Percentiles rank a stretch among this genome's conserved stretches.
Evolutionary conservation across 2,329 filamentous ascomycete species (phyloP).

Genomic region (Blastomyces silverae): DNA sequence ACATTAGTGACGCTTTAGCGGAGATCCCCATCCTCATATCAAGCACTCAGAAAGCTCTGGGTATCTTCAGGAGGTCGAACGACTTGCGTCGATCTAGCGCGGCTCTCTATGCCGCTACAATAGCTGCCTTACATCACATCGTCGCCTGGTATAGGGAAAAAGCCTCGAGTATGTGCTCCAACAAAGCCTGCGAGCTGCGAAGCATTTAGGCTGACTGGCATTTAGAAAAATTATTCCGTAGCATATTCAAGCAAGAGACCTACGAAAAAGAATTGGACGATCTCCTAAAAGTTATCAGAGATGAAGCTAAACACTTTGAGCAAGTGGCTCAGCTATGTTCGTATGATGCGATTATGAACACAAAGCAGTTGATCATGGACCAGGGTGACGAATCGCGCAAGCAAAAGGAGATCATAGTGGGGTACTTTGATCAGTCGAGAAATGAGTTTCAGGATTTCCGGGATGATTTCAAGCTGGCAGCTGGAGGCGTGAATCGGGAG

Average conservation of each 20-base stretch:
- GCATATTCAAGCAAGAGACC: conserved; percentile 7
- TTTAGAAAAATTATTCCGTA: not conserved
- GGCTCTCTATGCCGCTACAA: conserved; percentile 8
- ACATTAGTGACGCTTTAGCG: conserved; percentile 6
- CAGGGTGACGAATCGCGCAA: conserved; percentile 9
- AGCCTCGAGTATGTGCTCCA: not conserved
- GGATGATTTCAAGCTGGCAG: not conserved
- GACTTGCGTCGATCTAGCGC: conserved; percentile 11
- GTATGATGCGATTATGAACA: conserved; percentile 1
- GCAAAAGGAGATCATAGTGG: not conserved
- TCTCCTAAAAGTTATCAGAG: conserved; percentile 2
- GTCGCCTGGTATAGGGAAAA: conserved; percentile 9
- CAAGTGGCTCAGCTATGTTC: conserved; percentile 8
- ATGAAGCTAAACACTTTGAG: not conserved
- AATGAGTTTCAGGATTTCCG: conserved; percentile 11
- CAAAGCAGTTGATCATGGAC: not conserved
- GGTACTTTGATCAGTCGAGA: conserved; percentile 3
- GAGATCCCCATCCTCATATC: conserved; percentile 7
- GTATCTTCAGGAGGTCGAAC: conserved; percentile 5
- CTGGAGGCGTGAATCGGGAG: not conserved
- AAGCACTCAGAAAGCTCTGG: conserved; percentile 6
- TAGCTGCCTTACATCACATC: conserved; percentile 8
- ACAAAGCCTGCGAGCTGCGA: not conserved
- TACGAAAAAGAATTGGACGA: conserved; percentile 3
- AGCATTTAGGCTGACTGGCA: not conserved